Conservation (phyloP, 768 basidiomycete genomes). For the Rhodotorula taiwanensis region DNA sequence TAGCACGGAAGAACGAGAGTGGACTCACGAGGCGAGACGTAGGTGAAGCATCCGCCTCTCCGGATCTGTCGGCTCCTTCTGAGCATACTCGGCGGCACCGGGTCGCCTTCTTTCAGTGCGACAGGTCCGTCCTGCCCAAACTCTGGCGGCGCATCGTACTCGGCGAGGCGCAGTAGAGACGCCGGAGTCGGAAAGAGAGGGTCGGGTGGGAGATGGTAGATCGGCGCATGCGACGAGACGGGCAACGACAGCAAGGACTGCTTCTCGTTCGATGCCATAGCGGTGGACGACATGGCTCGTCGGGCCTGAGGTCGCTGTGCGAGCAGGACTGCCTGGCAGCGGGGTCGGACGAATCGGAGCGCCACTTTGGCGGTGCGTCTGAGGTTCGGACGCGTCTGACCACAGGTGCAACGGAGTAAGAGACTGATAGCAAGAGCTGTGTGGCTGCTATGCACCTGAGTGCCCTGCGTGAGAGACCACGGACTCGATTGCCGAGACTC, state of each 20-base stretch:
- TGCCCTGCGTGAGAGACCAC: no score
- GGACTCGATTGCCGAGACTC: no score
- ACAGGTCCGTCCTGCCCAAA: constrained; percentile 19
- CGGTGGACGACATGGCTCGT: background rate
- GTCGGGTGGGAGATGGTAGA: constrained; percentile 32
- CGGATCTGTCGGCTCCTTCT: constrained; percentile 28
- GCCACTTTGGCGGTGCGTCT: no score
- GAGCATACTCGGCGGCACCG: constrained; percentile 34
- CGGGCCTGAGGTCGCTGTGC: background rate
- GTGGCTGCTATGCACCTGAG: no score
- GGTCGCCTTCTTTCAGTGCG: constrained; percentile 23
- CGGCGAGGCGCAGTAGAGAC: constrained; percentile 17
- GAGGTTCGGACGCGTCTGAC: no score
- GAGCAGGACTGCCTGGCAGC: no score
- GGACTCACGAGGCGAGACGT: constrained; percentile 21
- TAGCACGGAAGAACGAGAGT: no score
- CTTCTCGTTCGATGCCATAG: background rate
- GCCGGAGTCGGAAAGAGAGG: constrained; percentile 28
- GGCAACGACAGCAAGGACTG: constrained; percentile 19
- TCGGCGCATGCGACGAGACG: constrained; percentile 26
- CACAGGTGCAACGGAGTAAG: no score
- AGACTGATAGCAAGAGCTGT: no score
- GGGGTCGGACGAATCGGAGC: no score
- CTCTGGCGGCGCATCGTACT: constrained; percentile 20
- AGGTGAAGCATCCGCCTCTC: constrained; percentile 25